Base-by-base conservation (phyloP, 106 monocot genomes). In the Phalaenopsis aphrodite region DNA sequence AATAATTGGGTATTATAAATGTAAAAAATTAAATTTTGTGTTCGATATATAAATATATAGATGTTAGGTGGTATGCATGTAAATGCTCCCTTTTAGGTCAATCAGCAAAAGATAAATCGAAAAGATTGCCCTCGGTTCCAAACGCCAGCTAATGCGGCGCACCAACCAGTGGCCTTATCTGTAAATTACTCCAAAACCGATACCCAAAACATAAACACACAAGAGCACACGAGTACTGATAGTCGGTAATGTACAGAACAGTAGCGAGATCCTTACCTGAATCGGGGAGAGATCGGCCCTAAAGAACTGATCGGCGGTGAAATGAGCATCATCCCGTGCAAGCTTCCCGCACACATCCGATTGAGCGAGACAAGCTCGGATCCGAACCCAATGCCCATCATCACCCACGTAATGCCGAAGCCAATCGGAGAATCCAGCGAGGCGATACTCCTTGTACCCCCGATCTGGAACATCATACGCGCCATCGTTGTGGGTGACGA, bases 401-500 rank as follows among this genome's bases (percentile, higher is more conserved):
- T 86, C 85, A 41, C 42, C 77, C 10, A 90, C 85, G 75, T 90
- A 85, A 17, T 83, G 39, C 65, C 90, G 75, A 71, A 94, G 86
- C 97, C 97, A 94, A 38, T 18, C 42, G 30, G 97, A 94, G 85
- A 85, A 94, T 4, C 96, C 96, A 10, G 37, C 80, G 66, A 94
- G 78, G 45, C 83, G 78, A 85, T 96, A 94, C 81, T 96, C 93
- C 42, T 55, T 77, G 83, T 87, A 96, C 42, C 48, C 96, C 67
- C 91, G 78, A 39, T 88, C 94, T 1, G 87, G 86, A 41, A 91
- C 91, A 41, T 37, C 76, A 82, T 83, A 83, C 55, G 80, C 38
- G 19, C 96, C 96, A 61, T 91, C 84, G 79, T 84, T 78, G 16
- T 84, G 76, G 15, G 94, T 92, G 58, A 94, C 91, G 72, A 83